Conservation (phyloP, 768 basidiomycete genomes). For the Termitomyces titanicus region DNA sequence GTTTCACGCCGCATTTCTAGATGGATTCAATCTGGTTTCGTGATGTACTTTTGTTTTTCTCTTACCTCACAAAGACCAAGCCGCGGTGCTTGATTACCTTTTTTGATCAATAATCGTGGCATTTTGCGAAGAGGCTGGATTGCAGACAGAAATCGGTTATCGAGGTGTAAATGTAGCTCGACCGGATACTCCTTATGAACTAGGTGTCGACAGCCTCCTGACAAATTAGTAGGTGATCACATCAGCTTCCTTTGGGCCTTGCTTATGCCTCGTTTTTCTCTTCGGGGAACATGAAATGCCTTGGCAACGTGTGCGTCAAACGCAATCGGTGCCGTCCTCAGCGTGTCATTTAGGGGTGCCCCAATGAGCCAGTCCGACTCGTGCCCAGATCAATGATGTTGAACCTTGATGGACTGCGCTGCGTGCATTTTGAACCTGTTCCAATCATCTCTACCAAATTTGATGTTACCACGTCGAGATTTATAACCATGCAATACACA, state of each 20-base stretch:
- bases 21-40: conserved; percentile 5
- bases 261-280: neutral
- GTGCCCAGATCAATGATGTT: neutral
- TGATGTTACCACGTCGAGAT: neutral
- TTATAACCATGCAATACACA: neutral
- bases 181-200: neutral
- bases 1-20: conserved; percentile 56
- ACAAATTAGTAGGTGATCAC: neutral
- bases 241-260: neutral
- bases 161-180: neutral
- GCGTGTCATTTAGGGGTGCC: neutral
- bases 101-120: neutral
- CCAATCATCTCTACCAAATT: neutral
- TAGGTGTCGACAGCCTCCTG: neutral
- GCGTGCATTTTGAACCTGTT: neutral
- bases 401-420: neutral
- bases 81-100: neutral
- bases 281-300: neutral
- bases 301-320: neutral
- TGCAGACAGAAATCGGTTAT: neutral
- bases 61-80: conserved; percentile 13
- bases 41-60: neutral
- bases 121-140: neutral
- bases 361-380: neutral
- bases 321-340: neutral